phyloP scores from a whole-genome alignment of 2,329 filamentous ascomycete genomes.

The Trichoderma afroharzianum region DNA sequence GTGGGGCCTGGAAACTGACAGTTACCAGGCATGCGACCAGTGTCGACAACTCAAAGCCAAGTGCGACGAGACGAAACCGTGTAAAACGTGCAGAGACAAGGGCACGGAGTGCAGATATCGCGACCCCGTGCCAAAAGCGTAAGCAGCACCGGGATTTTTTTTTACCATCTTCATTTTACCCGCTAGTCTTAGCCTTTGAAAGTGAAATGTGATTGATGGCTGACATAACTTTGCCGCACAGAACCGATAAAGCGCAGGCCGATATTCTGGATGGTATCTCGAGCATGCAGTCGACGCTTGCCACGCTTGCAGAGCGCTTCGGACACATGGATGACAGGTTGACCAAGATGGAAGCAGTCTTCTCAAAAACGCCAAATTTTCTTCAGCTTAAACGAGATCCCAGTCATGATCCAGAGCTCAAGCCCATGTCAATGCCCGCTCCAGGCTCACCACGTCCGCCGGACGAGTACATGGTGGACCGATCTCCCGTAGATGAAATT shows the following conservation, averaged over 20 bases:
- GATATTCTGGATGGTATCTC: conserved; percentile 58
- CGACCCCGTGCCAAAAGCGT: conserved; percentile 90
- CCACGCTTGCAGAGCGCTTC: conserved; percentile 36
- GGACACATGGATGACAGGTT: conserved; percentile 37
- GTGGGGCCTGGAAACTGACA: conserved; percentile 15
- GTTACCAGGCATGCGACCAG: conserved; percentile 77
- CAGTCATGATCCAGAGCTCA: conserved; percentile 30
- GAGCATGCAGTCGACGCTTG: conserved; percentile 38
- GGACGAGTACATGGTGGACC: conserved; percentile 13
- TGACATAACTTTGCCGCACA: conserved; percentile 23
- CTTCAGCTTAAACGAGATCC: conserved; percentile 19
- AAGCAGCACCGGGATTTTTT: conserved; percentile 35
- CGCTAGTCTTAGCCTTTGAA: not conserved
- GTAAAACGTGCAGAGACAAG: conserved; percentile 86
- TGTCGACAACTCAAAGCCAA: conserved; percentile 86
- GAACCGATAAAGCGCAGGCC: conserved; percentile 57
- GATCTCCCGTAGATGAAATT: conserved; percentile 23
- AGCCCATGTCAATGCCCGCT: conserved; percentile 23
- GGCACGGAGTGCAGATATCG: conserved; percentile 80
- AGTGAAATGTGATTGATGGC: not conserved
- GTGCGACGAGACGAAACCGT: conserved; percentile 81
- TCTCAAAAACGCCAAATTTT: conserved; percentile 22
- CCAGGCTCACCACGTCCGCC: conserved; percentile 22
- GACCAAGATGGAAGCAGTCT: conserved; percentile 33
- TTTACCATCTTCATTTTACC: not conserved